Conservation (phyloP, 208 protist genomes). For the Porcisia deanei region DNA sequence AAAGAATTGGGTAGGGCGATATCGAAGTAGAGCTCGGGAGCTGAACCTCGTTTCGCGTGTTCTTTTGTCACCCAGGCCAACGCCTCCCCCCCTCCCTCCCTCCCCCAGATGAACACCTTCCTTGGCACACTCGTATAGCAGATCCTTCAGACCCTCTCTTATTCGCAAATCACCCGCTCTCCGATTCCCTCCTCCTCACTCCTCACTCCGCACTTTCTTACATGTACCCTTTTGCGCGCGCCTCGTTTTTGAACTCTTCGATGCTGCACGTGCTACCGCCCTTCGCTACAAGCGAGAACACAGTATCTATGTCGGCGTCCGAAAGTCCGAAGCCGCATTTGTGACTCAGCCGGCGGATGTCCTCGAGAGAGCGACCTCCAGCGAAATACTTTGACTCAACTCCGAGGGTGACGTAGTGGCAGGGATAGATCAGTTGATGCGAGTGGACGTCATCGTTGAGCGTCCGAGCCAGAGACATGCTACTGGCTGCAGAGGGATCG, state of each 20-base stretch:
- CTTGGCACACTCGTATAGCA: background rate
- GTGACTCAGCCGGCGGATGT: slow-evolving; percentile 58
- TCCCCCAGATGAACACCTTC: background rate
- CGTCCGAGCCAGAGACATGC: background rate
- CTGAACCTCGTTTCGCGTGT: background rate
- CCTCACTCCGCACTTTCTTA: slow-evolving; percentile 8
- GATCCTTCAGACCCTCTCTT: background rate
- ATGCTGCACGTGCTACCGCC: slow-evolving; percentile 69
- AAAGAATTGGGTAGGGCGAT: background rate
- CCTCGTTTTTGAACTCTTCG: slow-evolving; percentile 88
- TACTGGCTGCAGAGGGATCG: background rate
- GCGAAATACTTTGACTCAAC: slow-evolving; percentile 87
- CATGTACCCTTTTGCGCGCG: slow-evolving; percentile 68
- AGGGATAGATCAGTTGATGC: slow-evolving; percentile 81
- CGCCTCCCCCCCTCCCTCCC: background rate
- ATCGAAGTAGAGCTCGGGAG: background rate
- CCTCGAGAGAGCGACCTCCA: slow-evolving; percentile 62
- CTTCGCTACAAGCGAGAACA: slow-evolving; percentile 54
- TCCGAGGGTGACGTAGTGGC: slow-evolving; percentile 77
- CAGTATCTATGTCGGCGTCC: slow-evolving; percentile 68
- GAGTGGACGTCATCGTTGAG: slow-evolving; percentile 72
- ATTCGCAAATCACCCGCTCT: too few relatives aligned
- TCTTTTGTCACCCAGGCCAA: background rate
- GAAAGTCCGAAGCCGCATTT: slow-evolving; percentile 73
- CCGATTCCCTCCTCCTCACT: background rate